phyloP scores from a whole-genome alignment of 2,329 filamentous ascomycete species.

The Plenodomus tracheiphilus region DNA sequence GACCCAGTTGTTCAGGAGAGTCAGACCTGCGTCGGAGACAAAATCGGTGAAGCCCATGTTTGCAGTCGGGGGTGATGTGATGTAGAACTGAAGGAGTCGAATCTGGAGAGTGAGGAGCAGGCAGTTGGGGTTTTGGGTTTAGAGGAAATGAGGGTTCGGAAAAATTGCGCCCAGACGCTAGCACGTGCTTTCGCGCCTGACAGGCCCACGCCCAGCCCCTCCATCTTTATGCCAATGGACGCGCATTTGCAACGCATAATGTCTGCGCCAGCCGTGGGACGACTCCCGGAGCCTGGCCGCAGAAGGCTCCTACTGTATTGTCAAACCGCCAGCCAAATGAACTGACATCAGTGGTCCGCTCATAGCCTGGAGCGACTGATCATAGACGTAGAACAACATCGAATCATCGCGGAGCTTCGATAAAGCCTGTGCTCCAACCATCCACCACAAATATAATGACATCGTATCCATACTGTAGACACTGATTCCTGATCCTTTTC shows the following conservation, averaged over 20 bases:
- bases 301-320: background rate
- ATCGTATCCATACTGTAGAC: constrained; percentile 4
- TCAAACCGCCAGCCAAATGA: too few species aligned
- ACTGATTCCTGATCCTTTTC: constrained; percentile 4
- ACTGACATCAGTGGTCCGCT: background rate
- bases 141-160: constrained; percentile 21
- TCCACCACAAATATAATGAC: constrained; percentile 28
- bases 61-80: constrained; percentile 19
- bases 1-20: constrained; percentile 73
- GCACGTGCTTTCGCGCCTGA: constrained; percentile 14
- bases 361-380: constrained; percentile 4
- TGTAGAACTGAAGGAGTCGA: constrained; percentile 12
- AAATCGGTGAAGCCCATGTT: constrained; percentile 74
- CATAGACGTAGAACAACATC: constrained; percentile 22
- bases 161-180: constrained; percentile 19
- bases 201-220: background rate
- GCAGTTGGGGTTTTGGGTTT: constrained; percentile 23
- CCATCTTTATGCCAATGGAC: background rate
- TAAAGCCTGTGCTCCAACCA: constrained; percentile 23
- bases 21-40: constrained; percentile 66
- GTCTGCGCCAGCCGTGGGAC: background rate
- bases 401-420: constrained; percentile 28
- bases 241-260: background rate
- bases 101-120: constrained; percentile 19
- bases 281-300: too few species aligned